Evolutionary conservation across 2,329 filamentous ascomycete genomes (phyloP).

Genomic region (Diplodia scrobiculata): DNA sequence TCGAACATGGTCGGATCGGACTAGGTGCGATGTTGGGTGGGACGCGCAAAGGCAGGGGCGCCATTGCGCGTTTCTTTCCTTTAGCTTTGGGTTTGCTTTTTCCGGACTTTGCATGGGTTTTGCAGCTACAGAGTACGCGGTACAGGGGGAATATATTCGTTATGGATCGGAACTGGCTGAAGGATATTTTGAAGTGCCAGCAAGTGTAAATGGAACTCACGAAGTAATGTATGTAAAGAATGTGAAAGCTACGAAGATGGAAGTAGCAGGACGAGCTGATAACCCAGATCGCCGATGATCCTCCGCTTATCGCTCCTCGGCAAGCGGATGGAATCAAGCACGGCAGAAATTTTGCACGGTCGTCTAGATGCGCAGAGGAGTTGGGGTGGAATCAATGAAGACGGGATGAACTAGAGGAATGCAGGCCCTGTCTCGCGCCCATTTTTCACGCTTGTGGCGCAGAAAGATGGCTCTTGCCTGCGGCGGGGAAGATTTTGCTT

Average conservation of each 20-base stretch:
- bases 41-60: constrained; percentile 1
- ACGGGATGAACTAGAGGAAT: background rate
- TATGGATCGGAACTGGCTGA: background rate
- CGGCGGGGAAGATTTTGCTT: constrained; percentile 27
- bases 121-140: background rate
- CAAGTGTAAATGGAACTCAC: background rate
- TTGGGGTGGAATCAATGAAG: background rate
- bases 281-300: background rate
- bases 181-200: background rate
- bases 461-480: background rate
- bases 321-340: background rate
- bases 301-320: background rate
- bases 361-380: background rate
- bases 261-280: background rate
- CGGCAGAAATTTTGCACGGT: background rate
- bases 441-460: background rate
- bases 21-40: constrained; percentile 23
- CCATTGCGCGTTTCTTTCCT: background rate
- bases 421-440: background rate
- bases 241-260: background rate
- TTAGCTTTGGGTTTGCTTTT: constrained; percentile 14
- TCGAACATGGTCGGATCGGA: constrained; percentile 16
- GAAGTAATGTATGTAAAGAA: background rate
- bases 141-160: background rate
- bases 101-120: background rate